Evolutionary conservation across 345 rosid species (phyloP).

Genomic region (Pistacia integerrima): DNA sequence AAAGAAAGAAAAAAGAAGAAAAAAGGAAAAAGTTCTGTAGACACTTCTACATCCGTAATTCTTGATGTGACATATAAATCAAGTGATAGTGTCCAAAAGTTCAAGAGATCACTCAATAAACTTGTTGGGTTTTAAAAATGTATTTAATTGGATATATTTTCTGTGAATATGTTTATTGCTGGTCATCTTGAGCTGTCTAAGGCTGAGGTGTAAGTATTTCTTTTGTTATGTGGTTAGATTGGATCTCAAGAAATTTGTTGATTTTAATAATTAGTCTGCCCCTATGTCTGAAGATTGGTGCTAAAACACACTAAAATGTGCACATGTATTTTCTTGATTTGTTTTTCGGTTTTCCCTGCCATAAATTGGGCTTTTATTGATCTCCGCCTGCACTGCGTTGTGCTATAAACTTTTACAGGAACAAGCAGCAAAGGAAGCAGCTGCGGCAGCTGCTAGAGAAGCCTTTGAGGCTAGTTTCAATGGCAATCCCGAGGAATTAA

Average conservation of each 20-base stretch:
- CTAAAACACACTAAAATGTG: too few relatives aligned
- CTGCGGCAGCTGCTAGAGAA: conserved; percentile 59
- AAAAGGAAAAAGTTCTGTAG: too few relatives aligned
- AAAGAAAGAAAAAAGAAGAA: too few relatives aligned
- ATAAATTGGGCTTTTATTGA: background rate
- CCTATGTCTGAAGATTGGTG: background rate
- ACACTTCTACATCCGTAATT: background rate
- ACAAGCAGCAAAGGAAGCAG: conserved; percentile 93
- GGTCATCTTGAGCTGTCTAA: background rate
- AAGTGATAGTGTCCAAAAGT: background rate
- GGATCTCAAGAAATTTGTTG: background rate
- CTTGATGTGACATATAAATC: conserved; percentile 5
- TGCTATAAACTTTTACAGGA: conserved; percentile 52
- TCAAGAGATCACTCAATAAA: background rate
- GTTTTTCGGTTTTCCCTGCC: background rate
- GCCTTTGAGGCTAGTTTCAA: conserved; percentile 58
- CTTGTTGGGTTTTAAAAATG: background rate
- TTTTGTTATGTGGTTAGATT: background rate
- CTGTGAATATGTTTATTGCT: background rate
- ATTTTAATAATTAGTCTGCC: background rate
- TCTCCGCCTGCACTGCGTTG: background rate
- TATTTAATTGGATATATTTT: background rate
- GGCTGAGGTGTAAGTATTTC: background rate
- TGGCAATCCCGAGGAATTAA: conserved; percentile 53
- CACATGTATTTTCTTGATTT: background rate